These are phyloP conservation scores for Rhododendron simsii DNA, from an alignment of 148 eudicot genomes.

Conservation along the genomic window DNA sequence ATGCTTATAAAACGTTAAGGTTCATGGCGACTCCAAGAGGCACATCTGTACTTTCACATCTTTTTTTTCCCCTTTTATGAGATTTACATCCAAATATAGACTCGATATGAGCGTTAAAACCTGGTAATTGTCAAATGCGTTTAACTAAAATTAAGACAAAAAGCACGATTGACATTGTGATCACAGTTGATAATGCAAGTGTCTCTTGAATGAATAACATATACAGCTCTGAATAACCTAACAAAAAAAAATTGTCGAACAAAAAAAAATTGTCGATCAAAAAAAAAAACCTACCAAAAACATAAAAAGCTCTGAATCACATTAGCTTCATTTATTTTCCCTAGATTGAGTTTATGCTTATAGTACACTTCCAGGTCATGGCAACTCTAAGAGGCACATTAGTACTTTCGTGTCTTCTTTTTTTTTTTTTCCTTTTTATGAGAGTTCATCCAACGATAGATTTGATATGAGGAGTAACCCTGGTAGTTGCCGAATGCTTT, in stretches of 20 bases:
- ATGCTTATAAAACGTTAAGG: background rate
- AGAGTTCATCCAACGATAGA: background rate
- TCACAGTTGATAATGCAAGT: background rate
- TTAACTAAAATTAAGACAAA: background rate
- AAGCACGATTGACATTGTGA: background rate
- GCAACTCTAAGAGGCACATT: background rate
- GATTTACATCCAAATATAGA: background rate
- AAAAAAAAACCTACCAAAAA: too few species aligned
- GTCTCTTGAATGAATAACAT: background rate
- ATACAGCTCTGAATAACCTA: background rate
- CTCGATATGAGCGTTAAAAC: background rate
- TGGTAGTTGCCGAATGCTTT: background rate
- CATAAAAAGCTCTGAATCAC: background rate
- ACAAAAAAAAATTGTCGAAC: too few species aligned
- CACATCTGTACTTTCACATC: background rate
- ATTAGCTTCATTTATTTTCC: background rate
- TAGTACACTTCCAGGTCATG: background rate
- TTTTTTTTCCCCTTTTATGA: background rate
- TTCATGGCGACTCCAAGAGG: background rate
- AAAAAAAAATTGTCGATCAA: too few species aligned
- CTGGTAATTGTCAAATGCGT: background rate
- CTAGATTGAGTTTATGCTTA: background rate
- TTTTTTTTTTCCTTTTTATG: background rate
- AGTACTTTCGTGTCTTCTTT: background rate
- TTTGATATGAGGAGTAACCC: background rate